Conservation (phyloP, 169 alveolate genomes). For the Plasmodium knowlesi region DNA sequence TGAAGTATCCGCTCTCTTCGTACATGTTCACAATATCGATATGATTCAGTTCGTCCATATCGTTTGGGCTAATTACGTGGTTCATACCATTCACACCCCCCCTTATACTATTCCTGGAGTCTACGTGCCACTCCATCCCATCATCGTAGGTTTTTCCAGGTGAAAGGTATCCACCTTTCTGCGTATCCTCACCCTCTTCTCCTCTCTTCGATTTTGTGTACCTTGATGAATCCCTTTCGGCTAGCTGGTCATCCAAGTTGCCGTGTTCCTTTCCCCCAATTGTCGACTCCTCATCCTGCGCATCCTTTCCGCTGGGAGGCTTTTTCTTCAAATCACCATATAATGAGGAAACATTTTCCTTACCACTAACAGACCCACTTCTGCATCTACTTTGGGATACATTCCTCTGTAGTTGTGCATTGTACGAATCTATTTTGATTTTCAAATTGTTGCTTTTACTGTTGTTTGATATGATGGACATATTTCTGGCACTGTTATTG, state of each 20-base stretch:
- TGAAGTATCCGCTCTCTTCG: slow-evolving; percentile 1
- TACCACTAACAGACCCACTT: background rate
- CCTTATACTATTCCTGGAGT: background rate
- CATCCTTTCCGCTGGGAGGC: background rate
- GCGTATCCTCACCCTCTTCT: background rate
- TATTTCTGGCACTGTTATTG: slow-evolving; percentile 7
- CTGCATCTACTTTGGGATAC: background rate
- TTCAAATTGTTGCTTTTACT: slow-evolving; percentile 17
- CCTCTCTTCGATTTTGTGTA: background rate
- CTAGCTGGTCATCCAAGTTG: background rate
- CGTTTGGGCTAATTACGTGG: background rate
- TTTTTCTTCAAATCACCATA: background rate
- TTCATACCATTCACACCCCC: background rate
- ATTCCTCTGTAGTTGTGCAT: background rate
- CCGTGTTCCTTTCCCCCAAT: background rate
- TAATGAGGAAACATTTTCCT: background rate
- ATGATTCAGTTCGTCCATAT: slow-evolving; percentile 23
- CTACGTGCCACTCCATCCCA: background rate
- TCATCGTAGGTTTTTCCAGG: background rate
- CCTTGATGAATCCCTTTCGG: background rate
- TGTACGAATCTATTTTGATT: slow-evolving; percentile 23
- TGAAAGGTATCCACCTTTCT: background rate
- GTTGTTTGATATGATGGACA: slow-evolving; percentile 13
- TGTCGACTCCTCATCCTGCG: background rate
- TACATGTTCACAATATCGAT: slow-evolving; percentile 64